Percentiles rank a stretch among this genome's conserved stretches.
These are phyloP conservation scores for Populus pruinosa DNA, from an alignment of 345 rosid species.

Conservation along the genomic window DNA sequence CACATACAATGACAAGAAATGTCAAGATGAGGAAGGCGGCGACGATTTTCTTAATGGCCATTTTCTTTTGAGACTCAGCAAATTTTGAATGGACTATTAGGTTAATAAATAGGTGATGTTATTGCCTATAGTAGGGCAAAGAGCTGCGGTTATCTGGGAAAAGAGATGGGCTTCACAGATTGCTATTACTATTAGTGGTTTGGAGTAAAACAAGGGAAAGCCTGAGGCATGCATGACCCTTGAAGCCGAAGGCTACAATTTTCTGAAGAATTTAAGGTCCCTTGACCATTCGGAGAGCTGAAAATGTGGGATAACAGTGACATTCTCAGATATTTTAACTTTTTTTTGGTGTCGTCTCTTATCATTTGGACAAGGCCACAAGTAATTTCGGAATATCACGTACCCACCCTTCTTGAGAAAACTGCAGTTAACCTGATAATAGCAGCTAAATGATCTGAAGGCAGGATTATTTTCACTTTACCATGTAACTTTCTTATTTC, in stretches of 20 bases:
- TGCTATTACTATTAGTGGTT: background rate
- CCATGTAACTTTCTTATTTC: background rate
- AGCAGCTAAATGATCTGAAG: background rate
- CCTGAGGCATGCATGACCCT: background rate
- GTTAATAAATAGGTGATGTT: background rate
- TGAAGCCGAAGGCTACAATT: background rate
- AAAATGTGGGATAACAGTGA: background rate
- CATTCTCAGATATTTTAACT: background rate
- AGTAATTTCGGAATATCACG: background rate
- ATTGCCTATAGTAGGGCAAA: background rate
- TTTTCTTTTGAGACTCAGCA: background rate
- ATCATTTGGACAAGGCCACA: too few species aligned
- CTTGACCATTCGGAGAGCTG: background rate
- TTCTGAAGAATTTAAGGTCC: background rate
- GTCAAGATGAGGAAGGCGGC: background rate
- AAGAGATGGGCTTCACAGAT: background rate
- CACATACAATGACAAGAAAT: background rate
- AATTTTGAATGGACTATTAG: background rate
- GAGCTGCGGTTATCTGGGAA: background rate
- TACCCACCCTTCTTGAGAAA: background rate
- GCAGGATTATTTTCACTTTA: background rate
- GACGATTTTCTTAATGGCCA: background rate
- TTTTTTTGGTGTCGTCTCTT: too few species aligned
- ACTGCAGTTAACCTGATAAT: background rate
- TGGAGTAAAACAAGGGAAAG: background rate